Conservation (phyloP, 768 basidiomycete genomes). For the Cubamyces lactineus region DNA sequence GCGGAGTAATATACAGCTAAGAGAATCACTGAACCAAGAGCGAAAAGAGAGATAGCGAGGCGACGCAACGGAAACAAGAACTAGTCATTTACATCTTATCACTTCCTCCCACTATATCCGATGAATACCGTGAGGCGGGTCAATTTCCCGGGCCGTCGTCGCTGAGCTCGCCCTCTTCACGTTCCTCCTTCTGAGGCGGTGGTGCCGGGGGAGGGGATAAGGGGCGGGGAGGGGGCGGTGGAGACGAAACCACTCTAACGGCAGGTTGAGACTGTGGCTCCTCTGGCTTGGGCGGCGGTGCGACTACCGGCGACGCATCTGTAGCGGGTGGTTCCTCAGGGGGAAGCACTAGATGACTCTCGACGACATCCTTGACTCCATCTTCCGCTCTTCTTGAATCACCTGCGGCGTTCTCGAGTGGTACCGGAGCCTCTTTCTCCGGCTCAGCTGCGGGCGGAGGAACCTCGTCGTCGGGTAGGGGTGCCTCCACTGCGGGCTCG, state of each 20-base stretch:
- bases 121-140: background rate
- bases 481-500: background rate
- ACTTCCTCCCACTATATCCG: background rate
- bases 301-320: background rate
- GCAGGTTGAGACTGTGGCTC: background rate
- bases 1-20: slow-evolving; percentile 18
- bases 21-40: background rate
- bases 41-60: background rate
- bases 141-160: background rate
- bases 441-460: slow-evolving; percentile 7
- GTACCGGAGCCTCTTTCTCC: slow-evolving; percentile 6
- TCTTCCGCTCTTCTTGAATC: slow-evolving; percentile 10
- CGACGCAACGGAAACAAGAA: background rate
- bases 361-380: background rate
- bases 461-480: background rate
- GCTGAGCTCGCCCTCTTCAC: slow-evolving; percentile 31
- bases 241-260: background rate
- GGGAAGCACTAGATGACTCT: background rate
- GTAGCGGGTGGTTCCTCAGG: slow-evolving; percentile 11
- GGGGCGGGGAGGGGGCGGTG: background rate
- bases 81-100: slow-evolving; percentile 2
- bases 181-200: slow-evolving; percentile 24
- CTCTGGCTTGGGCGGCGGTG: background rate
- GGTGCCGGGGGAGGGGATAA: background rate
- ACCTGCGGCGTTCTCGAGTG: background rate